Evolutionary conservation across 2,329 filamentous ascomycete genomes (phyloP), one percentile per base, ranked within the genome.

Genomic region (Thelonectria discophora): DNA sequence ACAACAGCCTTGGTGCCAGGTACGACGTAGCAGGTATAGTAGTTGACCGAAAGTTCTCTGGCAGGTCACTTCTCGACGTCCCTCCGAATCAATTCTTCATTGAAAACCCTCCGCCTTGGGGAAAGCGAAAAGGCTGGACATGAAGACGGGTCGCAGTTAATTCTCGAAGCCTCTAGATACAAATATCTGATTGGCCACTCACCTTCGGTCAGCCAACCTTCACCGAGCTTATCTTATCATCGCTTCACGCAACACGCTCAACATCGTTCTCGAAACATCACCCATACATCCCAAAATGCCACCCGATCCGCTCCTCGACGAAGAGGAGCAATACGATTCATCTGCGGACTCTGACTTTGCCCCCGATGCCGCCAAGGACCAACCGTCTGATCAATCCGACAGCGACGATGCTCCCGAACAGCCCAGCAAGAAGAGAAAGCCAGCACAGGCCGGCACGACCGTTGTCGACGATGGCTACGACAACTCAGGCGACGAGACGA

Each of bases 271-370:
- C 39, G 27, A 60, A 55, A 52, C 51, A 49, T 32, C 45, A 39
- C 30, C 51, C 50, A 27, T 50, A 45, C 54, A 13, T 30, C 51
- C 48, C 58, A 77, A 64, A 54, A 86, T 85, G 83, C 68, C 78
- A 12, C 70, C 76, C 49, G 80, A 82, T 49, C 74, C 76, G 18
- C 66, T 75, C 57, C 72, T 73, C 53, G 81, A 83, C 17, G 81
- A 83, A 20, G 82, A 86, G 32, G 84, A 86, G 61, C 79, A 86
- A 60, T 92, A 92, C 69, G 86, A 82, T 15, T 91, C 89, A 2
- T 88, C 89, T 3, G 87, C 92, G 67, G 90, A 93, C 73, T 90
- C 89, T 10, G 89, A 92, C 72, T 92, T 92, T 64, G 84, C 88
- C 21, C 86, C 85, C n/a, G 87, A 87, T 47, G 80, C 81, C 17